Percentiles rank a stretch among this genome's conserved stretches.
phyloP scores from a whole-genome alignment of 441 rosid species.

The Codiaeum variegatum region DNA sequence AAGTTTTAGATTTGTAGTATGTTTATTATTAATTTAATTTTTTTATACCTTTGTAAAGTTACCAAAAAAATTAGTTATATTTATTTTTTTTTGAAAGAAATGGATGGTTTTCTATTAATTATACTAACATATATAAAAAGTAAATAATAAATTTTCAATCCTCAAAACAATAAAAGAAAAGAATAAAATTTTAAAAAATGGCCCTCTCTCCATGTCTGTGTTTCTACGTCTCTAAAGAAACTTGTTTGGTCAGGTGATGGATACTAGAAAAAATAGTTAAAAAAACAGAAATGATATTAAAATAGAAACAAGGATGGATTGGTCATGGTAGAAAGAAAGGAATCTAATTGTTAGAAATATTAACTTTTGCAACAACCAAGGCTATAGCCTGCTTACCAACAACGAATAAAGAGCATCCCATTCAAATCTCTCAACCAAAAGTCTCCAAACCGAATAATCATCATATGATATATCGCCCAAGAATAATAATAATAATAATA shows the following conservation, averaged over 20 bases:
- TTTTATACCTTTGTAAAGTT: too few relatives aligned
- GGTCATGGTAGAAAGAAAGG: constrained; percentile 59
- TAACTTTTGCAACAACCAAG: constrained; percentile 66
- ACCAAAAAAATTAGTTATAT: too few relatives aligned
- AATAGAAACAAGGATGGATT: constrained; percentile 17
- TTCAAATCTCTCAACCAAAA: constrained; percentile 42
- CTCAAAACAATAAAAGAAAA: background rate
- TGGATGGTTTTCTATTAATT: too few relatives aligned
- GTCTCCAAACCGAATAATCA: constrained; percentile 2
- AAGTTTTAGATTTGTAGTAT: too few relatives aligned
- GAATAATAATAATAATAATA: background rate
- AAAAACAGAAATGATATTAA: background rate
- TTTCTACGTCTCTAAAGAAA: background rate
- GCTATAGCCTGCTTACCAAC: constrained; percentile 44
- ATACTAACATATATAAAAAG: too few relatives aligned
- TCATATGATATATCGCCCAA: background rate
- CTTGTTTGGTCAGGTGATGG: background rate
- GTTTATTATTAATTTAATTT: too few relatives aligned
- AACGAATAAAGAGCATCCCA: constrained; percentile 34
- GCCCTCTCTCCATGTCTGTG: background rate
- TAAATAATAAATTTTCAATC: background rate
- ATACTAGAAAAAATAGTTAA: background rate
- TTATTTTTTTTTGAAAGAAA: too few relatives aligned
- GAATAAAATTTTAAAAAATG: too few relatives aligned
- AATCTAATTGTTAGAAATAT: constrained; percentile 35